Conservation (phyloP, 2,329 filamentous ascomycete species). For the Colletotrichum ledebouriae region DNA sequence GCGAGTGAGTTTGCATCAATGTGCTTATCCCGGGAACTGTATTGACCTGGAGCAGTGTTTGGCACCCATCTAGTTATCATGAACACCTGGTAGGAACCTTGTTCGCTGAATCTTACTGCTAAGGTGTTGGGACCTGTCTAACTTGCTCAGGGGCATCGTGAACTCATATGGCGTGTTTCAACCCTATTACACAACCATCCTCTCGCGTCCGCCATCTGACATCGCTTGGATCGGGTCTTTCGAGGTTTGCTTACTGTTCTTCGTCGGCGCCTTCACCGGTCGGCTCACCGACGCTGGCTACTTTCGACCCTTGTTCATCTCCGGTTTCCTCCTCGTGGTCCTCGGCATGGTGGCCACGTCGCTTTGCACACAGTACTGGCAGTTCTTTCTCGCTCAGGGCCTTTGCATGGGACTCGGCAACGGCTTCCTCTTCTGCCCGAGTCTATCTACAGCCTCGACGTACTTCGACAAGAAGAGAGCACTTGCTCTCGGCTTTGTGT, state of each 20-base stretch:
- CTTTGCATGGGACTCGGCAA: constrained; percentile 68
- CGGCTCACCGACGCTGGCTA: constrained; percentile 67
- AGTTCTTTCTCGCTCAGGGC: constrained; percentile 68
- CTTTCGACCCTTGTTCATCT: constrained; percentile 58
- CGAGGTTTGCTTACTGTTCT: constrained; percentile 68
- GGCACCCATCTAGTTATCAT: constrained; percentile 62
- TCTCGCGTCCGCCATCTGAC: constrained; percentile 57
- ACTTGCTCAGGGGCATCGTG: constrained; percentile 59
- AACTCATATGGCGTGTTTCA: constrained; percentile 71
- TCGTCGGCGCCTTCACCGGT: constrained; percentile 66
- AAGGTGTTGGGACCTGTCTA: not conserved
- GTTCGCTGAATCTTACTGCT: too few species aligned
- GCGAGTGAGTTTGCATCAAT: constrained; percentile 51
- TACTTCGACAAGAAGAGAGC: constrained; percentile 72
- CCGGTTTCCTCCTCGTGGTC: constrained; percentile 58
- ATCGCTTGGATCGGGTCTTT: constrained; percentile 69
- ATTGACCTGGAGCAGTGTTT: constrained; percentile 47
- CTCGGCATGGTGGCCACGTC: constrained; percentile 63
- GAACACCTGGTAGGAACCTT: constrained; percentile 59
- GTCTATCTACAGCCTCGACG: constrained; percentile 74
- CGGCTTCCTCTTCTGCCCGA: constrained; percentile 74
- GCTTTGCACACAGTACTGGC: constrained; percentile 63
- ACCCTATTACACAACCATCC: constrained; percentile 61
- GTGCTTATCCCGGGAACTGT: not conserved
- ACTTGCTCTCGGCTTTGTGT: constrained; percentile 72